Evolutionary conservation across 257 asterid genomes (phyloP).

Genomic region (Fraxinus americana): DNA sequence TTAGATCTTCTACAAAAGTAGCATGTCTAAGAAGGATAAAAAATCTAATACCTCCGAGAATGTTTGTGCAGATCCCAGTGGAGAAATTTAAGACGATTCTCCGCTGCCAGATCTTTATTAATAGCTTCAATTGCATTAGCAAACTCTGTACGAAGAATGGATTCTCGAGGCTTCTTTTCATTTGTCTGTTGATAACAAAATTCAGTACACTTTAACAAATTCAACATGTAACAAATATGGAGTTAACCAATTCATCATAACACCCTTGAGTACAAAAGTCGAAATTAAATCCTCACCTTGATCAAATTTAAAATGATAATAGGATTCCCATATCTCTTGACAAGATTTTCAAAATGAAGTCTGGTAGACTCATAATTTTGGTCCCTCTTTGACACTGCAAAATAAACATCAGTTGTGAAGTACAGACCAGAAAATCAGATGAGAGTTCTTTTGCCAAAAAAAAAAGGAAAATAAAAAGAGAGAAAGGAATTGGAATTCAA

Average conservation of each 20-base stretch:
- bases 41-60: slow-evolving; percentile 70
- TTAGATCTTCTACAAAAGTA: slow-evolving; percentile 25
- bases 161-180: slow-evolving; percentile 95
- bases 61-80: slow-evolving; percentile 97
- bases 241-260: slow-evolving; percentile 7
- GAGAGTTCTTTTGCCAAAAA: slow-evolving; percentile 6
- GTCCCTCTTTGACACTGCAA: slow-evolving; percentile 90
- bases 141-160: slow-evolving; percentile 88
- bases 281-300: slow-evolving; percentile 53
- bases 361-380: slow-evolving; percentile 86
- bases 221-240: neutral
- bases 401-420: slow-evolving; percentile 25
- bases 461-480: too few relatives aligned
- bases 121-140: slow-evolving; percentile 87
- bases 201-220: slow-evolving; percentile 15
- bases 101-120: slow-evolving; percentile 78
- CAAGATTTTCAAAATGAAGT: slow-evolving; percentile 89
- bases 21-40: slow-evolving; percentile 16
- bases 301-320: slow-evolving; percentile 88
- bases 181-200: slow-evolving; percentile 60
- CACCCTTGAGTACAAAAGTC: slow-evolving; percentile 21
- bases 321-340: slow-evolving; percentile 89
- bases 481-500: neutral
- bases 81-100: slow-evolving; percentile 84
- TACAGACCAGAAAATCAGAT: slow-evolving; percentile 13